These are phyloP conservation scores for Zoysia japonica DNA, from an alignment of 176 grass and related monocot species.

Conservation along the genomic window DNA sequence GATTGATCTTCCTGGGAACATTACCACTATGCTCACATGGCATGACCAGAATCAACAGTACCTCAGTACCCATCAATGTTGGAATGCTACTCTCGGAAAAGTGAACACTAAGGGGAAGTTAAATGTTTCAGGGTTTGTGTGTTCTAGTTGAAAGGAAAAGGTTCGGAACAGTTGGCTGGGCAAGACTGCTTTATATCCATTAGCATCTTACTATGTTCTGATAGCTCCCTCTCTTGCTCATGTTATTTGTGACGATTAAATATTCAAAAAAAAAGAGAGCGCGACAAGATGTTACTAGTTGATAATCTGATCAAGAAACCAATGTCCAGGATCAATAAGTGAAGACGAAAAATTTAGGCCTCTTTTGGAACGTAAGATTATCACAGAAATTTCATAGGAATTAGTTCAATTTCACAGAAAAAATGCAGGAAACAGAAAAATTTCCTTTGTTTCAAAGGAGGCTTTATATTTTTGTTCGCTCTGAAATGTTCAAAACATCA, in stretches of 20 bases:
- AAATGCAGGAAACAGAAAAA: no score
- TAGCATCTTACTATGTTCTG: constrained; percentile 7
- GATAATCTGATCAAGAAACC: constrained; percentile 5
- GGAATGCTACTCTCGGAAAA: constrained; percentile 1
- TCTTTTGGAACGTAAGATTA: no score
- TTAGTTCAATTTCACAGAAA: no score
- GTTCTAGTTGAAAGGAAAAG: constrained; percentile 4
- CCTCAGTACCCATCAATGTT: constrained; percentile 17
- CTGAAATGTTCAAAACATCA: not conserved
- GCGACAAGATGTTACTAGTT: no score
- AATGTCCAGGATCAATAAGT: not conserved
- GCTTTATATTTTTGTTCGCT: not conserved
- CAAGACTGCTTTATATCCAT: constrained; percentile 12
- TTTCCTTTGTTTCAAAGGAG: no score
- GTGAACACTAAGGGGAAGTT: not conserved
- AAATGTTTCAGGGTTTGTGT: constrained; percentile 12
- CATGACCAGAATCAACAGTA: constrained; percentile 8
- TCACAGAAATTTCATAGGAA: no score
- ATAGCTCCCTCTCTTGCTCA: not conserved
- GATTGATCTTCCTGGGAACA: constrained; percentile 43
- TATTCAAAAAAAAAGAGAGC: no score
- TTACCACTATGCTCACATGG: constrained; percentile 40
- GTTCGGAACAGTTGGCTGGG: not conserved
- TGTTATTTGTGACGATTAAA: no score
- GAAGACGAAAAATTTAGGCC: not conserved